phyloP scores from a whole-genome alignment of 78 protist genomes.

The Pigoraptor vietnamica region DNA sequence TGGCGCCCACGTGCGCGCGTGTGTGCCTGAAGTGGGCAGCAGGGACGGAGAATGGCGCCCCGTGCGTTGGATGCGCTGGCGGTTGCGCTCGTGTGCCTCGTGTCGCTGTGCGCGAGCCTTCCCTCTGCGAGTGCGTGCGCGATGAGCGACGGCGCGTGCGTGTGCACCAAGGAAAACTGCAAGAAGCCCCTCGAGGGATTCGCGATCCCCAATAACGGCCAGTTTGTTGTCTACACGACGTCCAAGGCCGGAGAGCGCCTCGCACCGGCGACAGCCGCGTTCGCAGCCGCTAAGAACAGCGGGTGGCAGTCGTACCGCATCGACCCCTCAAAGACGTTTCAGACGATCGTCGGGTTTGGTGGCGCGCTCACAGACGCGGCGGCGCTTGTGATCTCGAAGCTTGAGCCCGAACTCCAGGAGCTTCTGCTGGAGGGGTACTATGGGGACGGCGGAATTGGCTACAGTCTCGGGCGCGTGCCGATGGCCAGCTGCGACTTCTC shows the following conservation, averaged over 20 bases:
- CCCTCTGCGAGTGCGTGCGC: neutral
- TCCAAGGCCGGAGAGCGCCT: neutral
- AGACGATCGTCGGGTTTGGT: constrained; percentile 38
- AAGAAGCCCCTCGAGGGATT: neutral
- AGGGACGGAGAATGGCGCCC: too few relatives aligned
- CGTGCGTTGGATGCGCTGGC: neutral
- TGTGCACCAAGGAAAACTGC: neutral
- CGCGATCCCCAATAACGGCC: neutral
- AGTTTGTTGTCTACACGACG: neutral
- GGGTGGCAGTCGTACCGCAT: neutral
- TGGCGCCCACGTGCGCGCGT: too few relatives aligned
- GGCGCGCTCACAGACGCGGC: constrained; percentile 53
- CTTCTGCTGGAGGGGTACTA: constrained; percentile 4
- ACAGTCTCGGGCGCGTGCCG: constrained; percentile 35
- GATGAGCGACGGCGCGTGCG: neutral
- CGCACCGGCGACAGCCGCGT: neutral
- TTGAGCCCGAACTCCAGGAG: neutral
- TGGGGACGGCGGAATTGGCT: neutral
- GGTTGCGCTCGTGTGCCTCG: neutral
- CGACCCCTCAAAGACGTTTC: neutral
- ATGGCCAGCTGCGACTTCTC: constrained; percentile 35
- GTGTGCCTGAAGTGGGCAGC: too few relatives aligned
- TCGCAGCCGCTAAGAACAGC: neutral
- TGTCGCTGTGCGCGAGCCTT: neutral
- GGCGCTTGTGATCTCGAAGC: neutral